Conservation (phyloP, 1,284 basidiomycete genomes). For the Tausonia pullulans region DNA sequence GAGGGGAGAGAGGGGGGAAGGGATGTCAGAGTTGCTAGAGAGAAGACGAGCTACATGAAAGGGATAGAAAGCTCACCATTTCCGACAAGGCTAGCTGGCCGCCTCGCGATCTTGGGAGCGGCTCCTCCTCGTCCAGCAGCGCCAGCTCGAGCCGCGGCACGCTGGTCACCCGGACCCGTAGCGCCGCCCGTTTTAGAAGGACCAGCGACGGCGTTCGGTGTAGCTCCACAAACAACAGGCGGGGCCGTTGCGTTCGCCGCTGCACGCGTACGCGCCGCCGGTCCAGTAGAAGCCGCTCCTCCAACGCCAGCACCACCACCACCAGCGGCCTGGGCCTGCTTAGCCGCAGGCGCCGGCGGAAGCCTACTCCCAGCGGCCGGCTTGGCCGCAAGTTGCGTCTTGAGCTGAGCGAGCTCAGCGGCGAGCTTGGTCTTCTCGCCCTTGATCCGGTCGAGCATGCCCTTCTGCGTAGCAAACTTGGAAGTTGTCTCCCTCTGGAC, state of each 20-base stretch:
- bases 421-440: background rate
- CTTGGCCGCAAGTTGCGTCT: background rate
- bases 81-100: background rate
- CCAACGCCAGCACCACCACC: conserved; percentile 5
- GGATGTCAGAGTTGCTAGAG: background rate
- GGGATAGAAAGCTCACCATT: too few relatives aligned
- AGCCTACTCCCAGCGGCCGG: background rate
- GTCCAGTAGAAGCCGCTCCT: background rate
- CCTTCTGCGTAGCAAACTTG: conserved; percentile 9
- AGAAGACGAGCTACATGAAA: too few relatives aligned
- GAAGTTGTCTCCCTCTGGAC: background rate
- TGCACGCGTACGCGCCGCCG: background rate
- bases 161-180: conserved; percentile 8
- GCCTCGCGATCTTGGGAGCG: conserved; percentile 1
- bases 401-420: background rate
- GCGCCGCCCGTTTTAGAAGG: background rate
- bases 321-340: background rate
- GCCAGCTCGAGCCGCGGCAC: conserved; percentile 7
- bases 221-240: background rate
- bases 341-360: background rate
- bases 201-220: conserved; percentile 2
- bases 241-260: background rate
- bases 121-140: conserved; percentile 2
- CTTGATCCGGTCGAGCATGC: background rate
- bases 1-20: background rate